These are phyloP conservation scores for Apiospora malaysiana DNA, from an alignment of 2,329 filamentous ascomycete genomes.

Conservation along the genomic window DNA sequence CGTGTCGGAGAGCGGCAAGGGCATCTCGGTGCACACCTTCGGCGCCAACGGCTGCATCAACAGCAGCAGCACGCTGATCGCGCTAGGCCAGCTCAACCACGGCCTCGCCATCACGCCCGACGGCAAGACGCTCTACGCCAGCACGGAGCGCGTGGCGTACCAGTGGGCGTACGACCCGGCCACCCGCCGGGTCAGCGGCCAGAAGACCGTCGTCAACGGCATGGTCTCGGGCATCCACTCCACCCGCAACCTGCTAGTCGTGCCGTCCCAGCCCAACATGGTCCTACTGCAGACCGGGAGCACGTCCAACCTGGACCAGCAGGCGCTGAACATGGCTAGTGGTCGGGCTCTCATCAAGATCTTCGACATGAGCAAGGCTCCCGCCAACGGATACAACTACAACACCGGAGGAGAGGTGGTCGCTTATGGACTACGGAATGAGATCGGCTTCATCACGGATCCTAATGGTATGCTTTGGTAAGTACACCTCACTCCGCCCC, in stretches of 20 bases:
- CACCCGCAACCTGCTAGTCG: constrained; percentile 45
- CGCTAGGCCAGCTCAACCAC: constrained; percentile 45
- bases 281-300: constrained; percentile 47
- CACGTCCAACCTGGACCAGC: constrained; percentile 46
- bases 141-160: constrained; percentile 51
- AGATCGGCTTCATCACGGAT: constrained; percentile 64
- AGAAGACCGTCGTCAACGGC: constrained; percentile 45
- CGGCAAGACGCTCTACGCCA: constrained; percentile 46
- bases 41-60: constrained; percentile 47
- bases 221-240: constrained; percentile 49
- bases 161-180: constrained; percentile 62
- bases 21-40: constrained; percentile 48
- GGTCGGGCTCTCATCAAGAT: constrained; percentile 50
- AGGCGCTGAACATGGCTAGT: constrained; percentile 39
- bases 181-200: constrained; percentile 50
- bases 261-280: constrained; percentile 43
- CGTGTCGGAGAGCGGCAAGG: constrained; percentile 43
- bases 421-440: constrained; percentile 61
- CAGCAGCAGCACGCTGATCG: constrained; percentile 44
- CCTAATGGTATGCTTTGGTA: constrained; percentile 50
- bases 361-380: constrained; percentile 46
- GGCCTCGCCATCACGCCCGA: constrained; percentile 47
- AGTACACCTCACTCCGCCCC: neutral
- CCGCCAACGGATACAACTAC: constrained; percentile 44
- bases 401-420: constrained; percentile 46